phyloP scores from a whole-genome alignment of 164 flowering plant species.

The Vitis rotundifolia region DNA sequence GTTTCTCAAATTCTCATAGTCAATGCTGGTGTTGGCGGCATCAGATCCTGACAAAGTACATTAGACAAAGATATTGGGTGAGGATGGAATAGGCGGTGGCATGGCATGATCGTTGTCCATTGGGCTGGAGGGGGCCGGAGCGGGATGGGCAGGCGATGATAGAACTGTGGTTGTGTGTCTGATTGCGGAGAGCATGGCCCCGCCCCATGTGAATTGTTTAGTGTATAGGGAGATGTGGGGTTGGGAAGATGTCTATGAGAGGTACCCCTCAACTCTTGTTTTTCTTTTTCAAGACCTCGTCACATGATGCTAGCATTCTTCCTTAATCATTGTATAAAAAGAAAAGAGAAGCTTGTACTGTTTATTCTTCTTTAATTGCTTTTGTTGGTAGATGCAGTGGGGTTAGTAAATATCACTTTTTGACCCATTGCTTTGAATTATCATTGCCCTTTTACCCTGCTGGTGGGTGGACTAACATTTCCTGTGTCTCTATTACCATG shows the following conservation, averaged over 20 bases:
- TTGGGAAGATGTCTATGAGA: neutral
- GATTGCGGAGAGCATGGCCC: constrained; percentile 1
- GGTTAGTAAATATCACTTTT: too few species aligned
- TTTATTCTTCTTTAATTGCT: too few species aligned
- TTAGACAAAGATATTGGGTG: neutral
- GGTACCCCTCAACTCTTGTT: too few species aligned
- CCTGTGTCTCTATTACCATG: too few species aligned
- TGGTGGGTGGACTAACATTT: too few species aligned
- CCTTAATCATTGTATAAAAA: too few species aligned
- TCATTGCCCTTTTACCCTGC: too few species aligned
- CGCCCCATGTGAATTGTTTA: constrained; percentile 12
- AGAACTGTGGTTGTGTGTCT: constrained; percentile 2
- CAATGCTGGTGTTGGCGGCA: constrained; percentile 1
- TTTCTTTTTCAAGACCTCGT: too few species aligned
- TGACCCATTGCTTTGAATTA: too few species aligned
- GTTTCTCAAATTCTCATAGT: neutral
- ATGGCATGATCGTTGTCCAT: constrained; percentile 9
- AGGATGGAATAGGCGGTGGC: constrained; percentile 1
- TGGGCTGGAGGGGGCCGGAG: neutral
- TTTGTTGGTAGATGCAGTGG: too few species aligned
- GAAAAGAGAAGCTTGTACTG: too few species aligned
- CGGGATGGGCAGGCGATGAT: neutral
- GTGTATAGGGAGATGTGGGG: neutral
- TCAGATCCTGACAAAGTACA: neutral
- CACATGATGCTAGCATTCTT: too few species aligned